phyloP scores from a whole-genome alignment of 2,329 filamentous ascomycete species.

The Apiospora saccharicola region DNA sequence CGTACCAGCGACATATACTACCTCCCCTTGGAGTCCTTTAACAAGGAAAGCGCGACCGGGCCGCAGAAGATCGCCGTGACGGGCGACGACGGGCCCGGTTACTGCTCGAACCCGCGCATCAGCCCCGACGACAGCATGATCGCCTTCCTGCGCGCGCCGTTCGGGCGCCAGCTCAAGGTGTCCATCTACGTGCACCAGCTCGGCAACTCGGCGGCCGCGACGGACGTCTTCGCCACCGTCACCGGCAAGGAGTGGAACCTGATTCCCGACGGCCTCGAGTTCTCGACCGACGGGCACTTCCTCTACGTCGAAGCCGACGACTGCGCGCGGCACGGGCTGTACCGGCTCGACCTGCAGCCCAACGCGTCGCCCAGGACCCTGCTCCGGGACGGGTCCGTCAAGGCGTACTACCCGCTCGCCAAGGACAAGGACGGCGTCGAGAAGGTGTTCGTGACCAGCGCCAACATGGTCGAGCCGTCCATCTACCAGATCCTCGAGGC shows the following conservation, averaged over 20 bases:
- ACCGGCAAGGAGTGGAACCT: constrained; percentile 39
- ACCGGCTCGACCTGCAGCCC: constrained; percentile 43
- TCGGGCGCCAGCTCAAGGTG: constrained; percentile 35
- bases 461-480: constrained; percentile 47
- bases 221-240: constrained; percentile 41
- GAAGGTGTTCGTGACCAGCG: constrained; percentile 46
- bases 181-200: constrained; percentile 44
- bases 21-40: constrained; percentile 44
- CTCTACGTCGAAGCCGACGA: constrained; percentile 45
- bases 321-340: constrained; percentile 44
- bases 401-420: constrained; percentile 39
- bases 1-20: constrained; percentile 42
- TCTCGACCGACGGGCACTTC: constrained; percentile 42
- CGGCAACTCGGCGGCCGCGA: constrained; percentile 35
- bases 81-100: constrained; percentile 23
- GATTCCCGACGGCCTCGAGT: constrained; percentile 44
- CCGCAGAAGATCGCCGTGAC: constrained; percentile 39
- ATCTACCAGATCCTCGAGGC: constrained; percentile 45
- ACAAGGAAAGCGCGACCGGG: constrained; percentile 27
- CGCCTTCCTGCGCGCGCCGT: constrained; percentile 43
- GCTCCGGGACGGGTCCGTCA: constrained; percentile 38
- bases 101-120: constrained; percentile 42
- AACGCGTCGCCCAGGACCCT: constrained; percentile 38
- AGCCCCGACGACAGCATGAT: constrained; percentile 47
- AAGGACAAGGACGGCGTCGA: constrained; percentile 36